Percentiles rank a stretch among this genome's conserved stretches.
phyloP scores from a whole-genome alignment of 345 rosid species.

The Mallotus nudiflorus region DNA sequence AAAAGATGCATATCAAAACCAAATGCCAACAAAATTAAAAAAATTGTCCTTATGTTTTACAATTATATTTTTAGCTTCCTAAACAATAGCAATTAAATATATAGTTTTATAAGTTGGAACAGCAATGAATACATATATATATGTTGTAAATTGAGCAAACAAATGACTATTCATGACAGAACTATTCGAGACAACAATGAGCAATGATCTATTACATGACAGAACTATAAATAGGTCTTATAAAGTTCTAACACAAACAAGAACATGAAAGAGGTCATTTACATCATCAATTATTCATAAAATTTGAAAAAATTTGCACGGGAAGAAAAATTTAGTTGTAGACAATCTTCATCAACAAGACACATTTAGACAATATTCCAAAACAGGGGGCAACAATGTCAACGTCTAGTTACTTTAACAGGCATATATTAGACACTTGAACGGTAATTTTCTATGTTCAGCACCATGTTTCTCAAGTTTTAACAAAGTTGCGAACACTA shows the following conservation, averaged over 20 bases:
- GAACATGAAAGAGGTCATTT: not conserved
- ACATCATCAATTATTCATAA: not conserved
- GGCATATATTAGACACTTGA: not conserved
- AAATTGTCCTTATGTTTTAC: not conserved
- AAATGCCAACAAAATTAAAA: not conserved
- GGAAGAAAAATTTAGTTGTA: not conserved
- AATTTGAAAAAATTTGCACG: not conserved
- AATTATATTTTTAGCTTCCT: not conserved
- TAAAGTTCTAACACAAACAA: not conserved
- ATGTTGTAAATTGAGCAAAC: not conserved
- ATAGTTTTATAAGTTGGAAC: not conserved
- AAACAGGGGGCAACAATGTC: not conserved
- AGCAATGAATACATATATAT: no score
- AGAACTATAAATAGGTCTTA: not conserved
- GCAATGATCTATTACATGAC: not conserved
- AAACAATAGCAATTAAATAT: not conserved
- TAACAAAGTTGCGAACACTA: not conserved
- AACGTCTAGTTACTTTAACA: not conserved
- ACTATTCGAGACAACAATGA: not conserved
- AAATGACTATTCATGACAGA: not conserved
- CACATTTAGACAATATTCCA: not conserved
- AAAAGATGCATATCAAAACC: slow-evolving; percentile 11
- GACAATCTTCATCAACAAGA: not conserved
- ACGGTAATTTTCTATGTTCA: not conserved
- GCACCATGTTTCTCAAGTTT: not conserved